phyloP scores from a whole-genome alignment of 2,329 filamentous ascomycete species.

The Macroventuria anomochaeta region DNA sequence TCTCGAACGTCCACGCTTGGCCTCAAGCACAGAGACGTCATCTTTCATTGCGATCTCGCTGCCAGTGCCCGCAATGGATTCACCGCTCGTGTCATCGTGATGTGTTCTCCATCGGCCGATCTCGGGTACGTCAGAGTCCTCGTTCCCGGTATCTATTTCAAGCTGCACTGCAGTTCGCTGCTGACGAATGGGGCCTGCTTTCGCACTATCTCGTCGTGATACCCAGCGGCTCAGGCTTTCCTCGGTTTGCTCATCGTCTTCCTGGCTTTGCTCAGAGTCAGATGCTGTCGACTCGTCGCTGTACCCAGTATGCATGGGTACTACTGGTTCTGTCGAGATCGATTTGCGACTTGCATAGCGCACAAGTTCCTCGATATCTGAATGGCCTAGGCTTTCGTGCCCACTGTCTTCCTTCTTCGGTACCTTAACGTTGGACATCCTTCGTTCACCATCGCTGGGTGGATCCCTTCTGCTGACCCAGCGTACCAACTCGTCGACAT shows the following conservation, averaged over 20 bases:
- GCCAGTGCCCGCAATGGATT: slow-evolving; percentile 21
- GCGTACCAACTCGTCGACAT: slow-evolving; percentile 41
- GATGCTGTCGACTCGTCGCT: slow-evolving; percentile 41
- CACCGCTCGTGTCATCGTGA: slow-evolving; percentile 34
- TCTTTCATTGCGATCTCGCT: slow-evolving; percentile 5
- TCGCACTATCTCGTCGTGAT: slow-evolving; percentile 35
- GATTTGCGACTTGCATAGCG: slow-evolving; percentile 34
- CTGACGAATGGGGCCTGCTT: slow-evolving; percentile 29
- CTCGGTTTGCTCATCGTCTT: slow-evolving; percentile 30
- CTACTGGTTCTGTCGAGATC: neutral
- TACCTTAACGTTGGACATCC: slow-evolving; percentile 3
- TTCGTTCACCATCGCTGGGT: slow-evolving; percentile 37
- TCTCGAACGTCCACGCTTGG: slow-evolving; percentile 7
- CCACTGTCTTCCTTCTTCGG: slow-evolving; percentile 31
- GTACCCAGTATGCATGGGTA: slow-evolving; percentile 17
- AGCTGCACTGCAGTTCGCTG: slow-evolving; percentile 8
- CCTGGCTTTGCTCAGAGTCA: slow-evolving; percentile 31
- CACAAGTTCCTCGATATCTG: slow-evolving; percentile 44
- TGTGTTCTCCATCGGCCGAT: slow-evolving; percentile 30
- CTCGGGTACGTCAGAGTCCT: slow-evolving; percentile 33
- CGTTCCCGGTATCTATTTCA: slow-evolving; percentile 20
- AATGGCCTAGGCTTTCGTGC: slow-evolving; percentile 38
- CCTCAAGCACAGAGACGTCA: slow-evolving; percentile 8
- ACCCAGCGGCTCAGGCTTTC: slow-evolving; percentile 46
- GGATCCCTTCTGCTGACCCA: slow-evolving; percentile 43